These are phyloP conservation scores for Saccharomycopsis javanensis DNA, from an alignment of 805 yeast species.

Conservation along the genomic window DNA sequence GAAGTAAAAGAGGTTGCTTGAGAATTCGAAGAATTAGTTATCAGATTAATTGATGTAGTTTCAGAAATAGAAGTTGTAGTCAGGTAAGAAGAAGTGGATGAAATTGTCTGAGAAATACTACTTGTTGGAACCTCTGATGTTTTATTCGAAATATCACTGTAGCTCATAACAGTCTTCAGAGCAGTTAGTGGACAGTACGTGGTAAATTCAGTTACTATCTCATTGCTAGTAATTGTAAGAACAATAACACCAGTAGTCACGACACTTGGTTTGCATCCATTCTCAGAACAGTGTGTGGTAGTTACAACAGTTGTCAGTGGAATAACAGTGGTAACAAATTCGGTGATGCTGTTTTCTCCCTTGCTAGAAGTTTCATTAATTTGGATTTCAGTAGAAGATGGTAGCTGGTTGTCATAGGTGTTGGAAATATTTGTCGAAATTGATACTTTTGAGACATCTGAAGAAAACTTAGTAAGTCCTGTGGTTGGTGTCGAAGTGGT, in stretches of 20 bases:
- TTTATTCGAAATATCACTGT: background rate
- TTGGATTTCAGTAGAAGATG: background rate
- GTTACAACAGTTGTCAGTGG: constrained; percentile 25
- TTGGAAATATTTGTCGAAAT: too few relatives aligned
- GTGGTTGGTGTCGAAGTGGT: too few relatives aligned
- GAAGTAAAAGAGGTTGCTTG: background rate
- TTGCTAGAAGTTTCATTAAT: background rate
- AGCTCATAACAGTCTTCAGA: background rate
- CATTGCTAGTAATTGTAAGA: constrained; percentile 22
- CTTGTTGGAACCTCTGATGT: background rate
- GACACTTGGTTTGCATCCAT: constrained; percentile 20
- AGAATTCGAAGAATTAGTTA: background rate
- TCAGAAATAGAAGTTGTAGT: background rate
- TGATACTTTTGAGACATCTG: too few relatives aligned
- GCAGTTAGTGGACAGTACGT: constrained; percentile 25
- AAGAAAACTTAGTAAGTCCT: too few relatives aligned
- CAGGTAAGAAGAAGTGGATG: background rate
- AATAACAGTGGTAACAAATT: background rate
- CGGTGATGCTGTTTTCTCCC: background rate
- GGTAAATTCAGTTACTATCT: constrained; percentile 23
- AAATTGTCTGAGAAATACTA: background rate
- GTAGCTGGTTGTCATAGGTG: too few relatives aligned
- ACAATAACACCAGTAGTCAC: constrained; percentile 25
- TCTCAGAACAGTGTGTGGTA: constrained; percentile 22
- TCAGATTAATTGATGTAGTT: background rate